Base-by-base conservation (phyloP, 1,284 basidiomycete species). In the Sporisorium iseilematis-ciliati region DNA sequence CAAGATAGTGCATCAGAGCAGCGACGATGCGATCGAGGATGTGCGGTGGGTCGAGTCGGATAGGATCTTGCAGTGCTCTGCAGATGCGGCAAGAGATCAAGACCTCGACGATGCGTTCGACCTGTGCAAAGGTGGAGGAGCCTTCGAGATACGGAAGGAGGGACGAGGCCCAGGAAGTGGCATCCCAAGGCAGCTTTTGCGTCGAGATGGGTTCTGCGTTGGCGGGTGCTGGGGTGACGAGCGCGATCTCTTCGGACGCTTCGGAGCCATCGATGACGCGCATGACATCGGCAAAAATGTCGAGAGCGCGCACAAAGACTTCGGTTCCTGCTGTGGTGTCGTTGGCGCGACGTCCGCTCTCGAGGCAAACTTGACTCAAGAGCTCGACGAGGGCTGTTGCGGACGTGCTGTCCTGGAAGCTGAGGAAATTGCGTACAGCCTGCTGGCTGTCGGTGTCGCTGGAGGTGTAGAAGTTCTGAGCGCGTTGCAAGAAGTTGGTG, bases 1-100 rank as follows among this genome's bases (percentile, higher is more conserved):
- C 89, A 21, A 98, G 88, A 84, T 93, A 97, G 50, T 87, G 87
- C 66, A 97, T 88, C 1, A 97, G 88, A 89, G 93, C 60, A 7
- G 58, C 51, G 11, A 66, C 64, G 40, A 77, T 68, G 40, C 63
- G 56, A n/a, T 75, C 63, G 14, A 78, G 46, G 21, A 62, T 52
- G 3, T 51, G 40, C 3, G 60, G 65, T 21, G 62, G 35, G 46
- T 75, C 67, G 26, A 81, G 67, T 12, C 50, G 45, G 46, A 77
- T 45, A 2, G 70, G 64, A 0, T 40, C 40, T 12, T 48, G 35
- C 11, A 81, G 53, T 3, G 75, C 78, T 23, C 75, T 60, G 46
- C 77, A 81, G 50, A 69, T 75, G 26, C 60, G 56, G 55, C 69
- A 77, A 1, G 75, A 75, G 60, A 81, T 59, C 12, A 81, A 52